Evolutionary conservation across 345 rosid species (phyloP).

Genomic region (Crucihimalaya himalaica): DNA sequence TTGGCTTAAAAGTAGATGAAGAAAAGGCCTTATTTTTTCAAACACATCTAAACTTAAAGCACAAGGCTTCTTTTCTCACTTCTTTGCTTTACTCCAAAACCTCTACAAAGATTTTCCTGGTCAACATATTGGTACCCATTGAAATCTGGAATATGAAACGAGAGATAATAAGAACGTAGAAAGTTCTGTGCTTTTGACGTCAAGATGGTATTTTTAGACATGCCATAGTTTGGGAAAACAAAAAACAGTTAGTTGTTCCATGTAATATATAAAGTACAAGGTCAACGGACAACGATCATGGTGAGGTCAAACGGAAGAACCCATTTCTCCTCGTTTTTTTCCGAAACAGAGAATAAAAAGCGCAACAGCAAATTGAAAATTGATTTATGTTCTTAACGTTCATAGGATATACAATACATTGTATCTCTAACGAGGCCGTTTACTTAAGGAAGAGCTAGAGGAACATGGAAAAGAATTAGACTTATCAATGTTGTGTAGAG

Average conservation of each 20-base stretch:
- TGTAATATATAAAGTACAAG: neutral
- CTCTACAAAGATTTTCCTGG: conserved; percentile 42
- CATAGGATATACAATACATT: neutral
- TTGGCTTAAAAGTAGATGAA: conserved; percentile 95
- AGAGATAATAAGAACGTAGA: neutral
- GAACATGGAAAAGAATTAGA: neutral
- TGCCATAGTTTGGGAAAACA: neutral
- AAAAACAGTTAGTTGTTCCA: neutral
- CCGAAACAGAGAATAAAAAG: no score
- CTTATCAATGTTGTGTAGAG: neutral
- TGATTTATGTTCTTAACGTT: no score
- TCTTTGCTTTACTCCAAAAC: conserved; percentile 93
- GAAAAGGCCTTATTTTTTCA: conserved; percentile 52
- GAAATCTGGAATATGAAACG: conserved; percentile 10
- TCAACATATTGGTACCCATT: conserved; percentile 37
- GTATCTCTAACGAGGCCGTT: neutral
- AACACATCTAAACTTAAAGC: conserved; percentile 76
- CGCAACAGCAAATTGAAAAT: no score
- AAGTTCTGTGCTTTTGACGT: neutral
- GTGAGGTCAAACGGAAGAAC: neutral
- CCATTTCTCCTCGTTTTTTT: no score
- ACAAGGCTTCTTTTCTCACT: conserved; percentile 52
- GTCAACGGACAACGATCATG: neutral
- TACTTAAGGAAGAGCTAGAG: neutral
- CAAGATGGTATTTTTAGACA: neutral